These are phyloP conservation scores for Geoglossum glabrum DNA, from an alignment of 495 filamentous ascomycete species.

Conservation along the genomic window DNA sequence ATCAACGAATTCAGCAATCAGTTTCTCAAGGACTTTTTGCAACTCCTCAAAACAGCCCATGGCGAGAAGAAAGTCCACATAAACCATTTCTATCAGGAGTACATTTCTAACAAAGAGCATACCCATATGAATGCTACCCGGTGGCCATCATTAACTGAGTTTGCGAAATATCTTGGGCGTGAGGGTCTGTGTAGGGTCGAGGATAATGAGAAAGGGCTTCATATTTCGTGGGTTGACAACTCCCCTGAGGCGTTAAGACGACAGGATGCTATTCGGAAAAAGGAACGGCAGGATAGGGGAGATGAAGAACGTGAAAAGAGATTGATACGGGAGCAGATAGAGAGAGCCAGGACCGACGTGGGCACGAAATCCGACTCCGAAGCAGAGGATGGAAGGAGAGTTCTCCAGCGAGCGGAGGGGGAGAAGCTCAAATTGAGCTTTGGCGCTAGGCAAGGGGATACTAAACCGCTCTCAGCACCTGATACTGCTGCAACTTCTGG, in stretches of 20 bases:
- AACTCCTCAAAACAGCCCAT: constrained; percentile 54
- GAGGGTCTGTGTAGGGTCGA: constrained; percentile 75
- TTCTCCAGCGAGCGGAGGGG: constrained; percentile 28
- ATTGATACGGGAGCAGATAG: constrained; percentile 60
- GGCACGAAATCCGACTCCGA: constrained; percentile 24
- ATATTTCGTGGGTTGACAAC: constrained; percentile 81
- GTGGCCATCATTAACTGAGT: constrained; percentile 72
- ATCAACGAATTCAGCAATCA: constrained; percentile 58
- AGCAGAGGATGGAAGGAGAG: constrained; percentile 17
- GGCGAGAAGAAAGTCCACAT: constrained; percentile 68
- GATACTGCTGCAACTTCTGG: background rate
- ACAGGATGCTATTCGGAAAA: constrained; percentile 59
- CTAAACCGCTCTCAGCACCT: background rate
- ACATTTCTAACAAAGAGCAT: constrained; percentile 63
- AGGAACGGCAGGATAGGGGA: constrained; percentile 68
- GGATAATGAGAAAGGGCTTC: constrained; percentile 73
- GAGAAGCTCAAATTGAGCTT: constrained; percentile 71
- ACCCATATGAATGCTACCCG: constrained; percentile 84
- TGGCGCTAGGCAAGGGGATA: constrained; percentile 2
- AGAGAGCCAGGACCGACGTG: constrained; percentile 41
- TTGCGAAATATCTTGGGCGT: constrained; percentile 61
- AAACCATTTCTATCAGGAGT: constrained; percentile 87
- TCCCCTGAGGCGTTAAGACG: constrained; percentile 62
- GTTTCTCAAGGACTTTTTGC: constrained; percentile 64
- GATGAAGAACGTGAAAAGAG: constrained; percentile 77